Evolutionary conservation across 2,329 filamentous ascomycete species (phyloP).

Genomic region (Cladosporium cucumerinum): DNA sequence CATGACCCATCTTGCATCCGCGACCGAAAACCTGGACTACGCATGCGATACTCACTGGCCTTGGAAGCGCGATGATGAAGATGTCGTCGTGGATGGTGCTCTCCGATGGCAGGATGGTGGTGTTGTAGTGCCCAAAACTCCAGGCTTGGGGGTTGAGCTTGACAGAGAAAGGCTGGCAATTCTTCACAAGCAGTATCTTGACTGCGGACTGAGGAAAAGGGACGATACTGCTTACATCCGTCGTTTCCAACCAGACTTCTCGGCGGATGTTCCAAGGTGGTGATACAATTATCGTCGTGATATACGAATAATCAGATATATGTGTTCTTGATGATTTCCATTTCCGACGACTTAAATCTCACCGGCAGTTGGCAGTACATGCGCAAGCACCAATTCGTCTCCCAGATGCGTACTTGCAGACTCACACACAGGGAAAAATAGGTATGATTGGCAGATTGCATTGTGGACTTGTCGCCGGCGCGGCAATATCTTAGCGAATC

Average conservation of each 20-base stretch:
- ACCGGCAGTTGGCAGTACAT: not conserved
- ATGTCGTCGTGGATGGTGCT: not conserved
- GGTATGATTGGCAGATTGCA: not conserved
- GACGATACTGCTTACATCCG: slow-evolving; percentile 7
- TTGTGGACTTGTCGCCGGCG: not conserved
- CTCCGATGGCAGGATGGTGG: slow-evolving; percentile 6
- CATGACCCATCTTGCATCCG: slow-evolving; percentile 10
- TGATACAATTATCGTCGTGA: not conserved
- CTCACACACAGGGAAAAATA: not conserved
- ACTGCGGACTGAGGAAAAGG: slow-evolving; percentile 7
- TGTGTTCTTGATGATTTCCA: not conserved
- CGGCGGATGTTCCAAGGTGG: not conserved
- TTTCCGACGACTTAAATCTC: not conserved
- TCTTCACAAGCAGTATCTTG: slow-evolving; percentile 3
- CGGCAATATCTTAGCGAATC: not conserved
- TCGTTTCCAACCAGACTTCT: slow-evolving; percentile 6
- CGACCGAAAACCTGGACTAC: slow-evolving; percentile 5
- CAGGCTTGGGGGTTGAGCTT: slow-evolving; percentile 4
- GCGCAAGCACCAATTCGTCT: not conserved
- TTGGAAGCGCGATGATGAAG: slow-evolving; percentile 6
- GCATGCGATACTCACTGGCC: slow-evolving; percentile 12
- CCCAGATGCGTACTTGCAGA: not conserved
- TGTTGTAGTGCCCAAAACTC: not conserved
- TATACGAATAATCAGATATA: not conserved
- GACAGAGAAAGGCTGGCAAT: not conserved